Percentiles rank a stretch among this genome's conserved stretches.
phyloP scores from a whole-genome alignment of 1,284 basidiomycete species.

The Cryptococcus floricola region DNA sequence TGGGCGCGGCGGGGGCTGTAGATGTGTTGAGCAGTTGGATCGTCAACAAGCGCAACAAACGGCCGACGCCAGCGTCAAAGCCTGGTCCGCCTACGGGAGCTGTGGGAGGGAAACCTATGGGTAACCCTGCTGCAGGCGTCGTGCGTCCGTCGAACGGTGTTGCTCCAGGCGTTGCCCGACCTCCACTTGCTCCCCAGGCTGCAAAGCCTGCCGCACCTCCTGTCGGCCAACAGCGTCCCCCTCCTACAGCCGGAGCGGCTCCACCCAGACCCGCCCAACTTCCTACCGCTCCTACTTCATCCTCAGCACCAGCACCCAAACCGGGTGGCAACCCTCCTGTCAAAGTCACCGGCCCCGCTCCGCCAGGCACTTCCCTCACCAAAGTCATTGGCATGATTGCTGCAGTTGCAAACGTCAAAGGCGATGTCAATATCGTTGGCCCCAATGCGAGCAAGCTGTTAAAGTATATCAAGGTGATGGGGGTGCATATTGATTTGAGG shows the following conservation, averaged over 20 bases:
- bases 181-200: background rate
- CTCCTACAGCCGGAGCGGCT: background rate
- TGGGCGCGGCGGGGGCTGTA: slow-evolving; percentile 40
- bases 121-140: slow-evolving; percentile 8
- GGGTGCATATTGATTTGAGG: slow-evolving; percentile 41
- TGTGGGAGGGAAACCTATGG: slow-evolving; percentile 10
- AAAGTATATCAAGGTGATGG: slow-evolving; percentile 43
- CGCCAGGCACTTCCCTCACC: slow-evolving; percentile 40
- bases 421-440: slow-evolving; percentile 44
- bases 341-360: slow-evolving; percentile 34
- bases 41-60: slow-evolving; percentile 39
- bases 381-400: slow-evolving; percentile 47
- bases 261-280: background rate
- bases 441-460: slow-evolving; percentile 41
- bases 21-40: slow-evolving; percentile 45
- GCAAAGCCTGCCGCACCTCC: background rate
- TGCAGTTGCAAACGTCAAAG: slow-evolving; percentile 42
- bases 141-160: background rate
- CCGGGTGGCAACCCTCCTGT: slow-evolving; percentile 5
- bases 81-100: slow-evolving; percentile 19
- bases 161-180: background rate
- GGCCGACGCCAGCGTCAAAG: slow-evolving; percentile 23
- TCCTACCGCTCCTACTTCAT: background rate
- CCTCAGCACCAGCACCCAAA: background rate
- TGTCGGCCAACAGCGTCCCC: background rate